A percentile compares a stretch with the other conserved stretches of the same genome.
Evolutionary conservation across 768 basidiomycete genomes (phyloP).

Genomic region (Suillus clintonianus): DNA sequence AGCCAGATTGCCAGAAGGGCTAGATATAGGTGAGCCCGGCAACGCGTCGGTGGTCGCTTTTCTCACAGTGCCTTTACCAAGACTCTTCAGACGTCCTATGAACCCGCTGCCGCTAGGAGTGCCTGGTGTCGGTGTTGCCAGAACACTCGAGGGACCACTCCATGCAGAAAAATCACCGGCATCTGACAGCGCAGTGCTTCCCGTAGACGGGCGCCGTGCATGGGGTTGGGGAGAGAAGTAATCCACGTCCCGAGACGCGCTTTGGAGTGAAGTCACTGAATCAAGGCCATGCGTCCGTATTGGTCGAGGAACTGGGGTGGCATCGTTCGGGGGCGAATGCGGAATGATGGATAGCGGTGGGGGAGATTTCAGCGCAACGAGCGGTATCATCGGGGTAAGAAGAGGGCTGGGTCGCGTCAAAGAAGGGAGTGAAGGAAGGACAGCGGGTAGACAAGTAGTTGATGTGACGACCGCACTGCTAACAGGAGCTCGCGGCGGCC

Average conservation of each 20-base stretch:
- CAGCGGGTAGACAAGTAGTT: slow-evolving; percentile 65
- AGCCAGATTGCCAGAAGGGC: slow-evolving; percentile 8
- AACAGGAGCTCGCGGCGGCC: slow-evolving; percentile 22
- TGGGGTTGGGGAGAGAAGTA: slow-evolving; percentile 52
- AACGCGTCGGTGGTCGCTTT: slow-evolving; percentile 19
- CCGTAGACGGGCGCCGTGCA: slow-evolving; percentile 46
- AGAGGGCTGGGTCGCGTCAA: slow-evolving; percentile 54
- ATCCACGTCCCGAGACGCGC: slow-evolving; percentile 42
- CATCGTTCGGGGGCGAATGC: slow-evolving; percentile 43
- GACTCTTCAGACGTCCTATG: slow-evolving; percentile 78
- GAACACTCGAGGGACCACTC: slow-evolving; percentile 36
- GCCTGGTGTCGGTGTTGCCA: slow-evolving; percentile 41
- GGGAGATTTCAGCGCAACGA: slow-evolving; percentile 33
- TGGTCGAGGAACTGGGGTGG: slow-evolving; percentile 31
- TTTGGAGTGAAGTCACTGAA: slow-evolving; percentile 19
- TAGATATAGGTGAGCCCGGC: slow-evolving; percentile 26
- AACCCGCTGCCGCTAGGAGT: slow-evolving; percentile 56
- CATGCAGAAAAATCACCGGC: slow-evolving; percentile 49
- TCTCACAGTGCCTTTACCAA: slow-evolving; percentile 61
- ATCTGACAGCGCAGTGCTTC: slow-evolving; percentile 43
- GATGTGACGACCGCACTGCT: slow-evolving; percentile 57
- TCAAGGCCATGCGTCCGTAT: slow-evolving; percentile 51
- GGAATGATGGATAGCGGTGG: slow-evolving; percentile 39
- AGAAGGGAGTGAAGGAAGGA: slow-evolving; percentile 50
- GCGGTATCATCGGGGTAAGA: slow-evolving; percentile 59